Evolutionary conservation across 768 basidiomycete species (phyloP).

Genomic region (Boletus patriciae): DNA sequence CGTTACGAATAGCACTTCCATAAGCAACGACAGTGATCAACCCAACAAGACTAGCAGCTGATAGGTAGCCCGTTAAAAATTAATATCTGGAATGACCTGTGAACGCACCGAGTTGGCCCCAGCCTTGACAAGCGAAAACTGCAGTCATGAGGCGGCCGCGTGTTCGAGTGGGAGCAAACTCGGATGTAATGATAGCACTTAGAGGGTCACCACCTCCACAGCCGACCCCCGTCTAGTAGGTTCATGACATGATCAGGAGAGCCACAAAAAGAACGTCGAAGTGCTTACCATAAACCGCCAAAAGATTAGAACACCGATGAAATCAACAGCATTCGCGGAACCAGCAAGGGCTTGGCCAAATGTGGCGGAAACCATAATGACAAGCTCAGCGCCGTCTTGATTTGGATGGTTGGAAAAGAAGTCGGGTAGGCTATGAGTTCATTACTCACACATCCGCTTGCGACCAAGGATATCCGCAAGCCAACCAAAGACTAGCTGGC

Average conservation of each 20-base stretch:
- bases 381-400: conserved; percentile 52
- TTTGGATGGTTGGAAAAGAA: conserved; percentile 3
- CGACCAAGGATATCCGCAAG: conserved; percentile 74
- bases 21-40: conserved; percentile 62
- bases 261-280: neutral
- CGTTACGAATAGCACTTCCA: conserved; percentile 52
- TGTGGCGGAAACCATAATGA: conserved; percentile 75
- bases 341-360: conserved; percentile 80
- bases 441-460: conserved; percentile 71
- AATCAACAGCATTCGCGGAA: conserved; percentile 54
- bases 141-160: conserved; percentile 88
- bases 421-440: neutral
- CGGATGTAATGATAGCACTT: conserved; percentile 83
- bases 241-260: neutral
- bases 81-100: neutral
- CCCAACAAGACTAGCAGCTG: conserved; percentile 67
- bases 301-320: conserved; percentile 70
- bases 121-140: conserved; percentile 85
- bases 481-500: conserved; percentile 76
- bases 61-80: neutral
- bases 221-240: conserved; percentile 65
- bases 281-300: conserved; percentile 73
- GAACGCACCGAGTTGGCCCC: conserved; percentile 74
- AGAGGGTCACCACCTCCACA: conserved; percentile 88
- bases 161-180: conserved; percentile 74